Evolutionary conservation across 2,329 filamentous ascomycete species (phyloP), one percentile per base, ranked within the genome.

Genomic region (Cytospora schulzeri): DNA sequence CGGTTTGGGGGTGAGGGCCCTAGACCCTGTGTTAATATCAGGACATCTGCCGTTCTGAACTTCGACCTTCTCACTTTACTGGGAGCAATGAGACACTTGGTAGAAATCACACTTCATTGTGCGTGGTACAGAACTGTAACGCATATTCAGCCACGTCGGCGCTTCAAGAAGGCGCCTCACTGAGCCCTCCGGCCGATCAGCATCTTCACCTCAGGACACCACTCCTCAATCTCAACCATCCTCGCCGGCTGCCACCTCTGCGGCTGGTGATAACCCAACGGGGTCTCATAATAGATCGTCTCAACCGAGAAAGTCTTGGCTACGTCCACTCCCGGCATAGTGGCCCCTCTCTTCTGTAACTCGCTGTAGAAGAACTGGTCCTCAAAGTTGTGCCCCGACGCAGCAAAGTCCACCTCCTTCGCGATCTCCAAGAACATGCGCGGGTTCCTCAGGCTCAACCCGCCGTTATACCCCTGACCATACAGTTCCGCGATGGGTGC

Each of bases 341-440:
- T 66, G 0, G 67, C 72, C 22, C 64, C 66, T 3, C 67, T 57
- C 41, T 71, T 68, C 57, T 65, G 66, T 65, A 76, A 69, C 66
- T 71, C 70, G 38, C 65, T 65, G 38, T 69, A 74, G 58, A 73
- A 71, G 72, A 73, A 76, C 66, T 74, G 71, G 55, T 76, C 74
- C 66, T 76, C 74, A 33, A 72, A 72, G 57, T 64, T 41, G 50
- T 68, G 71, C 35, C 67, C 72, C 3, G 64, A 55, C 17, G 60
- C 45, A 9, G 64, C 54, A 48, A 67, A 68, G 38, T 71, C 70
- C 17, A 64, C 64, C 53, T 67, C 62, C 11, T 61, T 59, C 19
- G 69, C 31, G 1, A 74, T 57, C 4, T 68, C 63, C 33, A 75
- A 66, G 33, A 73, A 64, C 38, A 70, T 55, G 45, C 66, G 68